These are phyloP conservation scores for Thamnidium elegans DNA, from an alignment of 192 early-diverging fungal genomes.

Conservation along the genomic window DNA sequence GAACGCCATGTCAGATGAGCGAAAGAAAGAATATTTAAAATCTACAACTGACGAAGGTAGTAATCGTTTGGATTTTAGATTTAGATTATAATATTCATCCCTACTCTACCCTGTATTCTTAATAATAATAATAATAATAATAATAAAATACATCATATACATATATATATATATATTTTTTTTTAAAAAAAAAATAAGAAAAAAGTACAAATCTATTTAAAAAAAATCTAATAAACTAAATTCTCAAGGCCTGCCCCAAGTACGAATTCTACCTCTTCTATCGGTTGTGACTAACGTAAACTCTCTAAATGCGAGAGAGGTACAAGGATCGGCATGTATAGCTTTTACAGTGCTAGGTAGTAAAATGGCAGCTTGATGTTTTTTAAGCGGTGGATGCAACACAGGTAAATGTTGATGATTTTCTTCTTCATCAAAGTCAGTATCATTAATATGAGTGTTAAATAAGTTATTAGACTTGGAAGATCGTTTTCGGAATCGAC, in stretches of 20 bases:
- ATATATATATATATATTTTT: too few relatives aligned
- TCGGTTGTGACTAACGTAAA: conserved; percentile 26
- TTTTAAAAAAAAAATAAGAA: too few relatives aligned
- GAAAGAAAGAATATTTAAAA: conserved; percentile 48
- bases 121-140: background rate
- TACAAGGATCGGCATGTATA: conserved; percentile 30
- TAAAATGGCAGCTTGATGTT: conserved; percentile 22
- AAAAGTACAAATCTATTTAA: too few relatives aligned
- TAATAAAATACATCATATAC: too few relatives aligned
- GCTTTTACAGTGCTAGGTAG: conserved; percentile 17
- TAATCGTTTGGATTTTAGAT: conserved; percentile 51
- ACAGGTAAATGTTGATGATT: conserved; percentile 12
- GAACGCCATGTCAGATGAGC: conserved; percentile 43
- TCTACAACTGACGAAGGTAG: conserved; percentile 53
- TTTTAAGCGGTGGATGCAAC: conserved; percentile 21
- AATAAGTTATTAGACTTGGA: background rate
- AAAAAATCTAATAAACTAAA: too few relatives aligned
- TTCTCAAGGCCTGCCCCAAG: conserved; percentile 31
- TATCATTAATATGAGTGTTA: background rate
- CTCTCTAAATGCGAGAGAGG: conserved; percentile 16
- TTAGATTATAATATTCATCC: conserved; percentile 12
- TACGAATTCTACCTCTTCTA: conserved; percentile 29
- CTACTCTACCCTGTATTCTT: background rate
- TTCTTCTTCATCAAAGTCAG: background rate
- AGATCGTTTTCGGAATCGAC: conserved; percentile 11